These are phyloP conservation scores for Cladorrhinum samala DNA, from an alignment of 495 filamentous ascomycete genomes.

Conservation along the genomic window DNA sequence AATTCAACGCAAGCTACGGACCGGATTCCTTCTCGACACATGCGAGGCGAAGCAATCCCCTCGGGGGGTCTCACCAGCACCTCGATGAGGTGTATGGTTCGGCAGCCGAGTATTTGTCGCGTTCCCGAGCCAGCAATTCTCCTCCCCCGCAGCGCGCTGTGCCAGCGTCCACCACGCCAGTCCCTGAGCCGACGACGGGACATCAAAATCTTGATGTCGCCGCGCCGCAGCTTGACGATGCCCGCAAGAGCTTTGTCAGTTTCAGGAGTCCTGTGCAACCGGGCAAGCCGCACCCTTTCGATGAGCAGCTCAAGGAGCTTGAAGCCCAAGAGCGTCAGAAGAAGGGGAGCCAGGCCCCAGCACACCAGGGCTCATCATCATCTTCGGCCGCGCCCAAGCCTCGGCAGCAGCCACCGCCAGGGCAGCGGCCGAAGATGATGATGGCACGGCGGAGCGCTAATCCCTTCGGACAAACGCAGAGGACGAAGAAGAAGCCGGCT, in stretches of 20 bases:
- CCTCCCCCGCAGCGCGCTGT: too few relatives aligned
- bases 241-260: too few relatives aligned
- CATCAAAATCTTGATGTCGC: too few relatives aligned
- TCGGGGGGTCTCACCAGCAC: neutral
- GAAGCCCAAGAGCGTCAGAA: neutral
- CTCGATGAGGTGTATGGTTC: neutral
- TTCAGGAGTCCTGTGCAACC: neutral
- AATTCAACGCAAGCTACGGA: neutral
- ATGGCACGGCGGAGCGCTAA: too few relatives aligned
- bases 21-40: neutral
- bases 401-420: neutral
- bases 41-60: neutral
- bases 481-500: too few relatives aligned
- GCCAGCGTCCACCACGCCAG: too few relatives aligned
- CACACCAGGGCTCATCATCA: neutral
- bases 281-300: neutral
- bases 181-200: too few relatives aligned
- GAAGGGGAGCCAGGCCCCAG: neutral
- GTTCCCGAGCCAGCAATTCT: neutral
- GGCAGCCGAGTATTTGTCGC: neutral
- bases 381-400: neutral
- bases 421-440: too few relatives aligned
- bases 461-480: too few relatives aligned
- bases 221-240: too few relatives aligned
- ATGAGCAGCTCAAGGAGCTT: neutral